Evolutionary conservation across 2,329 filamentous ascomycete species (phyloP), one percentile per base, ranked within the genome.

Genomic region (Diaporthe longicolla): DNA sequence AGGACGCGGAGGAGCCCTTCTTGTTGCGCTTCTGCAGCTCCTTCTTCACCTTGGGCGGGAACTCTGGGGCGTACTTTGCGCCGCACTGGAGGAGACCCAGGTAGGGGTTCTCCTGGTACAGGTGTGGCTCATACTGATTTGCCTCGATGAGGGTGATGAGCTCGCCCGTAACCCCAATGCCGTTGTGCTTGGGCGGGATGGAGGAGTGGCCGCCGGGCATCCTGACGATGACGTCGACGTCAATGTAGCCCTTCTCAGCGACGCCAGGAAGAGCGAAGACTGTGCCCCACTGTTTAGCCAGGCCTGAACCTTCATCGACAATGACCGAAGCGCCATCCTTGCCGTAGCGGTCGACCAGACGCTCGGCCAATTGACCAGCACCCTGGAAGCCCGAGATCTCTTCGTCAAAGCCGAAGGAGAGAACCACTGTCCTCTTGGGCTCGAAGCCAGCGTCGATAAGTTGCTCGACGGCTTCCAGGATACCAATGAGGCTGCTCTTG

Each of bases 361-460:
- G 81, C 0, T 81, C 58, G 0, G 87, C 83, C 9, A 92, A 83
- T n/a, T 83, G 78, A 1, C 82, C 79, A 0, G 89, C 90, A 6
- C 90, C 90, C 15, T 86, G 79, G 0, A 72, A 74, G 2, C 89
- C 90, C 1, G 86, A 87, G 57, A 87, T 87, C 79, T 92, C 90
- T 79, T 93, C 90, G 77, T 93, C 91, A 72, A 91, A 92, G 6
- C 91, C 91, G 76, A 92, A 91, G 0, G 89, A 88, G 1, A 92
- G 77, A 9, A 93, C 81, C 5, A 92, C 77, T 0, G 89, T 90
- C 15, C 91, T 84, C 69, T 84, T 84, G 3, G 90, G 90, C 52
- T 80, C 77, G 79, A 89, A 92, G 3, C 82, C 83, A 35, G 85
- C 85, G 8, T 85, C 81, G 6, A 92, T 81, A 3, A 93, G 85